A percentile compares a stretch with the other conserved stretches of the same genome.
Evolutionary conservation across 1,139 yeast species (phyloP).

Genomic region (Taphrina flavorubra): DNA sequence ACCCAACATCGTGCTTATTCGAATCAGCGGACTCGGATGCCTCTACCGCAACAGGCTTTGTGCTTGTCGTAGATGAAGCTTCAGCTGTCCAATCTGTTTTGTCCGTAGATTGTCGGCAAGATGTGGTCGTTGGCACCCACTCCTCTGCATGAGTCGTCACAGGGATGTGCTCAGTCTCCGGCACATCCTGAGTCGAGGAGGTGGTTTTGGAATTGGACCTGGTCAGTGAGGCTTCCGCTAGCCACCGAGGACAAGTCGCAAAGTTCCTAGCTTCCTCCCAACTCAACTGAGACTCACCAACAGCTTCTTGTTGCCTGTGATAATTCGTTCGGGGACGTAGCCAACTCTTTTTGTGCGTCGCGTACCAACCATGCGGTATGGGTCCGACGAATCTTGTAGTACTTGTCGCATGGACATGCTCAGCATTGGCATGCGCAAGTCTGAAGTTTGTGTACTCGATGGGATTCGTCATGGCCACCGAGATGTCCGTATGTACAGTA

Average conservation of each 20-base stretch:
- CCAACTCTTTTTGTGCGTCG: constrained; percentile 50
- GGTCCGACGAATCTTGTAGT: constrained; percentile 66
- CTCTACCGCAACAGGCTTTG: background rate
- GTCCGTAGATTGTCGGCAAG: background rate
- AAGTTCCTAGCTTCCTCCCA: background rate
- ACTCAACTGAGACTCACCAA: background rate
- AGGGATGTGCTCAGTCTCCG: background rate
- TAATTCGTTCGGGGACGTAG: constrained; percentile 29
- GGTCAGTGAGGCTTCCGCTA: constrained; percentile 18
- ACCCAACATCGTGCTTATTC: background rate
- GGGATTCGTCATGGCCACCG: background rate
- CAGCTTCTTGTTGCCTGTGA: constrained; percentile 6
- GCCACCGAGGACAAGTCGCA: constrained; percentile 21
- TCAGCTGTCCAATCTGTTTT: background rate
- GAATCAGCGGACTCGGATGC: background rate
- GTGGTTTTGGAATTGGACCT: background rate
- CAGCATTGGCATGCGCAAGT: constrained; percentile 61
- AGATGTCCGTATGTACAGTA: too few species aligned
- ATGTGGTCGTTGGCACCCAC: background rate
- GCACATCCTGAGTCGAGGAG: background rate
- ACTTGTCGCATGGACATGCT: constrained; percentile 60
- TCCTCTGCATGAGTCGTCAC: background rate
- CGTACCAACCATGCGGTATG: constrained; percentile 68
- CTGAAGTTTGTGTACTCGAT: constrained; percentile 58
- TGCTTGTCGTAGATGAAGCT: background rate